A percentile compares a stretch with the other conserved stretches of the same genome.
Evolutionary conservation across 768 basidiomycete genomes (phyloP).

Genomic region (Naganishia randhawae): DNA sequence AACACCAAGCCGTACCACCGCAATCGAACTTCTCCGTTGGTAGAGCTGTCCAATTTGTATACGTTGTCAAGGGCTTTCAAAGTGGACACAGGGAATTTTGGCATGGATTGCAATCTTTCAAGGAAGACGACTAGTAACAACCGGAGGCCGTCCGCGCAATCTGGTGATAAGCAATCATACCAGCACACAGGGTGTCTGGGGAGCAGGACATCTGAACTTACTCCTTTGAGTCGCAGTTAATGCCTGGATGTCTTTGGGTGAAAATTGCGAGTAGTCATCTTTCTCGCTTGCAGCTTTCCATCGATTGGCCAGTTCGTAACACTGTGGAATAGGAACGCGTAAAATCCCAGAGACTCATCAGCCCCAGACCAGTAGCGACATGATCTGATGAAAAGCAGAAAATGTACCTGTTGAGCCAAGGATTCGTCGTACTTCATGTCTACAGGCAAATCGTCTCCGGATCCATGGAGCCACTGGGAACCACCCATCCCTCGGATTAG

Average conservation of each 20-base stretch:
- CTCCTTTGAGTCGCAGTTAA: constrained; percentile 73
- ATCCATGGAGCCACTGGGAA: constrained; percentile 68
- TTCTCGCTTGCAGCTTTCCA: constrained; percentile 68
- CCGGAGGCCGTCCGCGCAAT: neutral
- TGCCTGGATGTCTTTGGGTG: constrained; percentile 58
- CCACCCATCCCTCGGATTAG: constrained; percentile 12
- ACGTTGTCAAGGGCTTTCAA: constrained; percentile 59
- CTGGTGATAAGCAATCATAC: neutral
- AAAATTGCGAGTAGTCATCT: constrained; percentile 58
- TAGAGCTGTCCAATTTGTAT: constrained; percentile 58
- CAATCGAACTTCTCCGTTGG: constrained; percentile 72
- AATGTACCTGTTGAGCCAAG: constrained; percentile 61
- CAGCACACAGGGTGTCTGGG: constrained; percentile 51
- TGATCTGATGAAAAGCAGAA: neutral
- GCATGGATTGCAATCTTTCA: constrained; percentile 63
- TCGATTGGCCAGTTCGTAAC: constrained; percentile 64
- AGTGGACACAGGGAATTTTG: constrained; percentile 61
- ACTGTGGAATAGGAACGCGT: constrained; percentile 31
- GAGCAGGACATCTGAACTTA: neutral
- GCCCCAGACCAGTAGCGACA: neutral
- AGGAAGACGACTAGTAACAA: constrained; percentile 68
- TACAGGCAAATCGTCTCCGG: constrained; percentile 69
- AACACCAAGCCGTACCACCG: constrained; percentile 74
- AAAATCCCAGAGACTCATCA: neutral
- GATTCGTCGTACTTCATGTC: constrained; percentile 70